phyloP scores from a whole-genome alignment of 129 eudicot genomes.

The Rutidosis leptorrhynchoides region DNA sequence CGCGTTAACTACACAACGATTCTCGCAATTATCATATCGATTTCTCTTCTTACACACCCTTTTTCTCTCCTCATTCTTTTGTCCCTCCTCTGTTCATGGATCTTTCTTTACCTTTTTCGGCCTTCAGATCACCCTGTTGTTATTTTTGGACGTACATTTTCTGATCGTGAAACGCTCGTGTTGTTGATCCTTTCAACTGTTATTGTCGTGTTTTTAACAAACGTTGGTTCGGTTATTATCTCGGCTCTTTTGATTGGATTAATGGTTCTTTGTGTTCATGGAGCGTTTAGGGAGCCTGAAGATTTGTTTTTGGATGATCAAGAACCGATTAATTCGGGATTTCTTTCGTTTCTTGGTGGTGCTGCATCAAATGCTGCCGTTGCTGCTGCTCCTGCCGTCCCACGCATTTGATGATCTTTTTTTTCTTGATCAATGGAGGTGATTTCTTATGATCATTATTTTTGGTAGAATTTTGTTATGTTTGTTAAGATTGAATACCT shows the following conservation, averaged over 20 bases:
- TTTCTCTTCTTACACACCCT: constrained; percentile 79
- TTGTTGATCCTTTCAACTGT: constrained; percentile 49
- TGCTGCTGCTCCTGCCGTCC: constrained; percentile 49
- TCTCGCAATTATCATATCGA: constrained; percentile 44
- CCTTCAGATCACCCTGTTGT: constrained; percentile 60
- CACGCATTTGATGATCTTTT: constrained; percentile 51
- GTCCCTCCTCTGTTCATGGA: constrained; percentile 70
- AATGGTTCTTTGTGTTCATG: constrained; percentile 58
- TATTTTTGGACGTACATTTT: constrained; percentile 54
- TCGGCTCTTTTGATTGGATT: constrained; percentile 62
- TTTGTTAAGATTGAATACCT: background rate
- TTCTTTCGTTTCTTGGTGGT: constrained; percentile 76
- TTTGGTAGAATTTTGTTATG: constrained; percentile 12
- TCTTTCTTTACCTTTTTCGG: constrained; percentile 61
- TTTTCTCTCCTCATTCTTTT: constrained; percentile 68
- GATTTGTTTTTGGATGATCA: constrained; percentile 77
- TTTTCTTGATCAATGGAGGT: constrained; percentile 22
- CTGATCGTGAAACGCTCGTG: constrained; percentile 62
- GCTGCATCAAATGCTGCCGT: constrained; percentile 59
- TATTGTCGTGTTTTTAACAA: constrained; percentile 62
- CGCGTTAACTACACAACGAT: constrained; percentile 70
- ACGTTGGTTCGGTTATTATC: constrained; percentile 68
- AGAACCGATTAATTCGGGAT: constrained; percentile 58
- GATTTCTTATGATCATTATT: background rate
- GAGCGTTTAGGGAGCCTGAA: constrained; percentile 72